Evolutionary conservation across 2,329 filamentous ascomycete genomes (phyloP).

Genomic region (Ascochyta viciae-villosae): DNA sequence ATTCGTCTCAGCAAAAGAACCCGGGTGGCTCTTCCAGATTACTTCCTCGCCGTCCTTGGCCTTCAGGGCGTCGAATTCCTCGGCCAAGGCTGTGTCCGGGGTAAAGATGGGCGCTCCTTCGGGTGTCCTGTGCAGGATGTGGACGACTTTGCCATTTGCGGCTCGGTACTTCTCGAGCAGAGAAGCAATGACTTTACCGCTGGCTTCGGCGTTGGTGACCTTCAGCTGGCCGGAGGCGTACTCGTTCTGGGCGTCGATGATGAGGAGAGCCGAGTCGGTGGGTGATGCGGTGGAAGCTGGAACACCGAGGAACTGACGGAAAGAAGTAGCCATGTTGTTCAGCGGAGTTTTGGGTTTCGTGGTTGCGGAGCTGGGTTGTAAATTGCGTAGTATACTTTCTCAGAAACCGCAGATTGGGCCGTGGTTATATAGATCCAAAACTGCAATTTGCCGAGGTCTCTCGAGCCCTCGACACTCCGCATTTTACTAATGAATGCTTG

Average conservation of each 20-base stretch:
- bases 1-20: conserved; percentile 66
- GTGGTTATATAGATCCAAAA: too few relatives aligned
- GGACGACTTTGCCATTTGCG: conserved; percentile 61
- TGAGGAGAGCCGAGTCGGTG: conserved; percentile 66
- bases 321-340: conserved; percentile 37
- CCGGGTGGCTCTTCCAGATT: conserved; percentile 63
- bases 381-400: not conserved
- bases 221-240: conserved; percentile 64
- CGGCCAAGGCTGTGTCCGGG: conserved; percentile 62
- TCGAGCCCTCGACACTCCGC: too few relatives aligned
- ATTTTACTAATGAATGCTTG: too few relatives aligned
- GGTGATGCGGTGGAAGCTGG: conserved; percentile 62
- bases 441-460: too few relatives aligned
- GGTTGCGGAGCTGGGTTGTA: not conserved
- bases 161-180: conserved; percentile 66
- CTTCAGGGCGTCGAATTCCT: conserved; percentile 65
- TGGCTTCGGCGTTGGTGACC: conserved; percentile 59
- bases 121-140: conserved; percentile 66
- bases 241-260: conserved; percentile 76
- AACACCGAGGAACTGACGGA: conserved; percentile 62
- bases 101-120: conserved; percentile 71
- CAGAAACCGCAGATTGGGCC: too few relatives aligned
- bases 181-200: conserved; percentile 61
- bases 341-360: not conserved
- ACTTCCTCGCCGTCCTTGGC: conserved; percentile 60